These are phyloP conservation scores for Pseudohyphozyma bogoriensis DNA, from an alignment of 768 basidiomycete genomes.

Conservation along the genomic window DNA sequence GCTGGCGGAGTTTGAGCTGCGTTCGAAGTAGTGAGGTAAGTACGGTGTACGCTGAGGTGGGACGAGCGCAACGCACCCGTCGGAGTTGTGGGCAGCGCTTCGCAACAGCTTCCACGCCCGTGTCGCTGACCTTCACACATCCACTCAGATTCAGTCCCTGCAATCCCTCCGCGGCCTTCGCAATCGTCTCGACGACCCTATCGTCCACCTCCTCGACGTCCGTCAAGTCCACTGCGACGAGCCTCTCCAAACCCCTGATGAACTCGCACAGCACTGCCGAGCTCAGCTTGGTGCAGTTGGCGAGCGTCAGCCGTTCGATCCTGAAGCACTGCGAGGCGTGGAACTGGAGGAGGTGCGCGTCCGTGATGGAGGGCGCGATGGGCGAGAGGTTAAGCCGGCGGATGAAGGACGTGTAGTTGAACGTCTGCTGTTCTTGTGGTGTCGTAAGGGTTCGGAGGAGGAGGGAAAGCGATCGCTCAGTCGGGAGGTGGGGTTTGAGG, in stretches of 20 bases:
- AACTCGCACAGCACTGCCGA: slow-evolving; percentile 64
- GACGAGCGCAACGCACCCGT: slow-evolving; percentile 41
- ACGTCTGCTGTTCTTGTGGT: slow-evolving; percentile 52
- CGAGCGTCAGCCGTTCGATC: slow-evolving; percentile 84
- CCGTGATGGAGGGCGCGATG: slow-evolving; percentile 59
- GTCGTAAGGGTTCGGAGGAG: slow-evolving; percentile 58
- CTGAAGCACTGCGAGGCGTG: slow-evolving; percentile 51
- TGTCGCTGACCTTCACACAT: slow-evolving; percentile 69
- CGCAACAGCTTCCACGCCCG: slow-evolving; percentile 66
- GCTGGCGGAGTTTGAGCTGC: slow-evolving; percentile 70
- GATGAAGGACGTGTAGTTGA: slow-evolving; percentile 78
- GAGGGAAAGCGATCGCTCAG: slow-evolving; percentile 59
- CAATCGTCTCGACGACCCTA: slow-evolving; percentile 61
- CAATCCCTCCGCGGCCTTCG: slow-evolving; percentile 61
- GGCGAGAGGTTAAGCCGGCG: slow-evolving; percentile 80
- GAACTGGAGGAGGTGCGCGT: slow-evolving; percentile 60
- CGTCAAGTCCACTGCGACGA: slow-evolving; percentile 85
- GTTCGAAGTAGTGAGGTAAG: not conserved
- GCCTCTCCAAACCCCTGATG: slow-evolving; percentile 55
- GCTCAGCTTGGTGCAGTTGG: slow-evolving; percentile 70
- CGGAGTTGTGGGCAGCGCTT: slow-evolving; percentile 63
- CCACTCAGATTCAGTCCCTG: slow-evolving; percentile 87
- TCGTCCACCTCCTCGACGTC: slow-evolving; percentile 78
- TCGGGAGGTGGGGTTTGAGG: slow-evolving; percentile 74
- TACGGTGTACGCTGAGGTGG: not conserved